Conservation (phyloP, 768 basidiomycete species). For the Agrocybe praecox region DNA sequence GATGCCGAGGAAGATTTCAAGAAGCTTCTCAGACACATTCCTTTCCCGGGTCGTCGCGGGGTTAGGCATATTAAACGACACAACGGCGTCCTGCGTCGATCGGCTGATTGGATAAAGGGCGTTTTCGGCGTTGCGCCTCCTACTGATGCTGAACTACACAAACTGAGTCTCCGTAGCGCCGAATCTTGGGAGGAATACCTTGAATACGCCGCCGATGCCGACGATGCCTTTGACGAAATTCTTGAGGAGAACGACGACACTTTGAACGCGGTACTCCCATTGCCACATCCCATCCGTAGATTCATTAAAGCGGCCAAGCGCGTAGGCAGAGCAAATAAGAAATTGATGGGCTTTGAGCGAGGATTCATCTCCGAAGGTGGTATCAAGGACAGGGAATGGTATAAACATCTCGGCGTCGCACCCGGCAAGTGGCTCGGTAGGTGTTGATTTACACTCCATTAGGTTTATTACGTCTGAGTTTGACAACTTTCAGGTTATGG, state of each 20-base stretch:
- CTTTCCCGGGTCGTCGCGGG: slow-evolving; percentile 24
- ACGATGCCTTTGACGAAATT: neutral
- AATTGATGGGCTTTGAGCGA: slow-evolving; percentile 70
- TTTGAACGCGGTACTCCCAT: neutral
- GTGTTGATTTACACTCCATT: slow-evolving; percentile 15
- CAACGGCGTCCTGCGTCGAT: slow-evolving; percentile 19
- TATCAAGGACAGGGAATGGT: slow-evolving; percentile 85
- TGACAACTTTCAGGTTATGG: slow-evolving; percentile 66
- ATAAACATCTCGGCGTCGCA: slow-evolving; percentile 80
- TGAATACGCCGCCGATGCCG: slow-evolving; percentile 15
- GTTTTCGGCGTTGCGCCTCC: slow-evolving; percentile 41
- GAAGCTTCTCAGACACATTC: slow-evolving; percentile 44
- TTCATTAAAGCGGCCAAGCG: slow-evolving; percentile 62
- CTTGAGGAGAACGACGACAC: slow-evolving; percentile 9
- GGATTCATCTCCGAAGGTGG: slow-evolving; percentile 82
- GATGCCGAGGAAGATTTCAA: slow-evolving; percentile 55
- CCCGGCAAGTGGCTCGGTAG: slow-evolving; percentile 85
- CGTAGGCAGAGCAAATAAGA: slow-evolving; percentile 62
- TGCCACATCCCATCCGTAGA: slow-evolving; percentile 37
- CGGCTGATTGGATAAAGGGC: slow-evolving; percentile 37
- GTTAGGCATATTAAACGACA: slow-evolving; percentile 22
- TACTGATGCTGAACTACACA: slow-evolving; percentile 21
- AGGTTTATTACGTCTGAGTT: no score
- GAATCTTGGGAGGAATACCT: slow-evolving; percentile 38
- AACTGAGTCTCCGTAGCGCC: slow-evolving; percentile 18